Conservation (phyloP, 148 eudicot genomes). For the Chenopodium berlandieri region DNA sequence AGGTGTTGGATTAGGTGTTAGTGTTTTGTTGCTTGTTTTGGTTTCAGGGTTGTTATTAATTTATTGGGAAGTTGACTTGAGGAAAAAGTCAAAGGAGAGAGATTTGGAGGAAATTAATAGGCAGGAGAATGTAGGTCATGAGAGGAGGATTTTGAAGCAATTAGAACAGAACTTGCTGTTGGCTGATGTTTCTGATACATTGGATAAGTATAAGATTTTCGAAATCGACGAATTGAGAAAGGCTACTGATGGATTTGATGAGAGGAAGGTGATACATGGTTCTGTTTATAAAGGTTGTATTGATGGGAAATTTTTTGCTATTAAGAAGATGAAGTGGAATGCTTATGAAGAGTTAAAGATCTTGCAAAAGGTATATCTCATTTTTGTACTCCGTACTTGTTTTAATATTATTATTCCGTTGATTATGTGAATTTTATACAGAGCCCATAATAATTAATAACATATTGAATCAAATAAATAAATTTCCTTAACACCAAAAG, state of each 20-base stretch:
- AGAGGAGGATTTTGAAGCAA: conserved; percentile 37
- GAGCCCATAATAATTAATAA: too few relatives aligned
- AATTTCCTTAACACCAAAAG: too few relatives aligned
- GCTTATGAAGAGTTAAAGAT: conserved; percentile 92
- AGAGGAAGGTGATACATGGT: conserved; percentile 61
- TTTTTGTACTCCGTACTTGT: neutral
- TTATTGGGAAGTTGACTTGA: conserved; percentile 37
- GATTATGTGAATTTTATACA: too few relatives aligned
- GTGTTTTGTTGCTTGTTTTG: conserved; percentile 47
- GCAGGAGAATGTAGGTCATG: conserved; percentile 15
- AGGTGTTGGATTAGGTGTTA: conserved; percentile 58
- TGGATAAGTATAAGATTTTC: conserved; percentile 88
- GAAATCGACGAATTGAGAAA: conserved; percentile 57
- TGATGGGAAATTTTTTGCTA: conserved; percentile 64
- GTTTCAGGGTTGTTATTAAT: conserved; percentile 39
- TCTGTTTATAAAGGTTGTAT: conserved; percentile 78
- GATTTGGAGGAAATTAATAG: conserved; percentile 8
- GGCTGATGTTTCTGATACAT: conserved; percentile 85
- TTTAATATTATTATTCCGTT: neutral
- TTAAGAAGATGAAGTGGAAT: conserved; percentile 99
- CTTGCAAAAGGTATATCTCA: conserved; percentile 73
- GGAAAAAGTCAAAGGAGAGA: conserved; percentile 15
- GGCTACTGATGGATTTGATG: conserved; percentile 73
- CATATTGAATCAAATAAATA: too few relatives aligned
- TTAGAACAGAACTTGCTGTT: conserved; percentile 51